Evolutionary conservation across 2,329 filamentous ascomycete genomes (phyloP).

Genomic region (Blumeria hordei): DNA sequence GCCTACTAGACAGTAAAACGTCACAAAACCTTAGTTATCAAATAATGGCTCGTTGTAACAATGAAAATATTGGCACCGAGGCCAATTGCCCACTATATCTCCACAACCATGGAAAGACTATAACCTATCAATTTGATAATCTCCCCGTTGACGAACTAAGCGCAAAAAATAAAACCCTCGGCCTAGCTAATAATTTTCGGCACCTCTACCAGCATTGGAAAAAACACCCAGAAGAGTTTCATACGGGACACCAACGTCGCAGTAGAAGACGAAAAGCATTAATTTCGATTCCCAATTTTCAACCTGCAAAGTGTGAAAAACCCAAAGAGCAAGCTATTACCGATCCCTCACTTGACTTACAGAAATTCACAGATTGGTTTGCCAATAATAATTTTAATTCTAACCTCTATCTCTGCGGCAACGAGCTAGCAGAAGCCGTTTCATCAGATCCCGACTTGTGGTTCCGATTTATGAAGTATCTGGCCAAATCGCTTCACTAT

Average conservation of each 20-base stretch:
- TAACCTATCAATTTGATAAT: neutral
- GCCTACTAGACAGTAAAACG: neutral
- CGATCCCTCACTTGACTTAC: neutral
- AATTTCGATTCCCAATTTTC: neutral
- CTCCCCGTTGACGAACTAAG: neutral
- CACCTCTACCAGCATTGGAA: neutral
- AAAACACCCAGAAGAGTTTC: neutral
- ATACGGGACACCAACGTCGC: neutral
- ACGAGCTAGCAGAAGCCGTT: neutral
- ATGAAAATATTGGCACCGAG: neutral
- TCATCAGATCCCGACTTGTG: neutral
- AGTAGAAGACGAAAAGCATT: neutral
- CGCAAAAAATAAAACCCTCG: neutral
- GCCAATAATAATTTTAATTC: neutral
- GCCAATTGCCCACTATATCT: neutral
- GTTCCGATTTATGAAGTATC: neutral
- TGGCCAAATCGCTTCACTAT: neutral
- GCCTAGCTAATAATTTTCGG: neutral
- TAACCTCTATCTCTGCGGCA: neutral
- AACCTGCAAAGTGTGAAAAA: neutral
- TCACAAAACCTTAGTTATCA: neutral
- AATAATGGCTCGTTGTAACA: neutral
- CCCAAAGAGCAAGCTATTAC: neutral
- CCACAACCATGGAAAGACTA: neutral
- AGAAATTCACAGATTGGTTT: neutral